These are phyloP conservation scores for Cercospora zeae-maydis DNA, from an alignment of 2,329 filamentous ascomycete species.

Conservation along the genomic window DNA sequence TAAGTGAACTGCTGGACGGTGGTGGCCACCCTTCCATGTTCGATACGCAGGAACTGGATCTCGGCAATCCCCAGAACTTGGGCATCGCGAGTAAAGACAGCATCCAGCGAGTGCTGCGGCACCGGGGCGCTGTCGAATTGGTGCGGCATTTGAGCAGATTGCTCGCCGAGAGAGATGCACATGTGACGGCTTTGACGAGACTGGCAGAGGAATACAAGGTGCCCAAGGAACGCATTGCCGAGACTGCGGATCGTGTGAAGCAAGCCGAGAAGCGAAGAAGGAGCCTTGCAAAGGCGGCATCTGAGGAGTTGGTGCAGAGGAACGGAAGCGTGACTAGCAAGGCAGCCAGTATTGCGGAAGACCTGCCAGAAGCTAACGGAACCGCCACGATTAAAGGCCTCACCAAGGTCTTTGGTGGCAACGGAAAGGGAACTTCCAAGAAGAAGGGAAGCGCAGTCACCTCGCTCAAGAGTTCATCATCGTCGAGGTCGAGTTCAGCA, in stretches of 20 bases:
- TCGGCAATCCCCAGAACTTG: slow-evolving; percentile 28
- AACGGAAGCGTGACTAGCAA: slow-evolving; percentile 18
- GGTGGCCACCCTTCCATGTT: slow-evolving; percentile 33
- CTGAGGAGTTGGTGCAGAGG: slow-evolving; percentile 24
- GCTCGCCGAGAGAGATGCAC: slow-evolving; percentile 35
- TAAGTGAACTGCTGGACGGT: slow-evolving; percentile 32
- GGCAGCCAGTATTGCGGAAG: slow-evolving; percentile 9
- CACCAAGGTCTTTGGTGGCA: slow-evolving; percentile 34
- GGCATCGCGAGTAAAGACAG: slow-evolving; percentile 26
- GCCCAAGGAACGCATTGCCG: slow-evolving; percentile 28
- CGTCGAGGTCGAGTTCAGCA: slow-evolving; percentile 30
- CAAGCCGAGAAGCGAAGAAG: slow-evolving; percentile 30
- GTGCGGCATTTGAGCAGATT: slow-evolving; percentile 30
- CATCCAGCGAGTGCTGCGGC: slow-evolving; percentile 30
- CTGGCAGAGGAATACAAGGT: slow-evolving; percentile 35
- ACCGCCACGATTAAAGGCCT: slow-evolving; percentile 26
- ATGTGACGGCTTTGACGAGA: slow-evolving; percentile 35
- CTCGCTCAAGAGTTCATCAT: slow-evolving; percentile 22
- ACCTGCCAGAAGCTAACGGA: slow-evolving; percentile 9
- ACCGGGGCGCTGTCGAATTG: slow-evolving; percentile 32
- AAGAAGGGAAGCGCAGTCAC: slow-evolving; percentile 17
- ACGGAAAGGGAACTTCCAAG: slow-evolving; percentile 21
- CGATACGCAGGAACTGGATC: slow-evolving; percentile 26
- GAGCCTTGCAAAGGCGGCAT: slow-evolving; percentile 26
- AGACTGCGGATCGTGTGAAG: slow-evolving; percentile 29